A percentile compares a stretch with the other conserved stretches of the same genome.
Evolutionary conservation across 176 grass and related monocot genomes (phyloP).

Genomic region (Eremochloa ophiuroides): DNA sequence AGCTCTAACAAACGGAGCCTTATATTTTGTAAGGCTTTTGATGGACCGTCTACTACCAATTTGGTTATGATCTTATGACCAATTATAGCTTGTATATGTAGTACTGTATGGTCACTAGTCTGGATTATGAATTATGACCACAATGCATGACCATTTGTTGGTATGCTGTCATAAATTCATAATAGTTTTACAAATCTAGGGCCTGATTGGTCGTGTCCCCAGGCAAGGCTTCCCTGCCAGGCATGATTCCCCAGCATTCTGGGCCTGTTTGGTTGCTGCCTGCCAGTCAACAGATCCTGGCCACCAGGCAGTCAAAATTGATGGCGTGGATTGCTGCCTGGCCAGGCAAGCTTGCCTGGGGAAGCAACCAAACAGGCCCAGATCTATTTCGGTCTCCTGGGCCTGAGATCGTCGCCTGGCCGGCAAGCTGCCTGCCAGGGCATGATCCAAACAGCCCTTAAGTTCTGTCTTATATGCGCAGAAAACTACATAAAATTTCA

Average conservation of each 20-base stretch:
- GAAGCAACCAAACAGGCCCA: no score
- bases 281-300: no score
- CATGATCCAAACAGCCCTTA: background rate
- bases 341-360: no score
- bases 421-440: background rate
- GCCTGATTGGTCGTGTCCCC: background rate
- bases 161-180: background rate
- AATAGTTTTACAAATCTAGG: background rate
- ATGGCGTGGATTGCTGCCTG: no score
- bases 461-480: background rate
- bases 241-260: background rate
- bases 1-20: background rate
- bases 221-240: background rate
- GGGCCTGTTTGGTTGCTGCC: no score
- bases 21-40: background rate
- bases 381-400: background rate
- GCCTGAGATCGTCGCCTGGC: background rate
- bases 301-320: no score
- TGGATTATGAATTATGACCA: background rate
- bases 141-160: background rate
- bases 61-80: background rate
- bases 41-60: background rate
- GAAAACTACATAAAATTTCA: background rate
- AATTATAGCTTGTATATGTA: background rate
- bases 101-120: background rate